Base-by-base conservation (phyloP, 2,329 filamentous ascomycete species). In the Colletotrichum destructivum region DNA sequence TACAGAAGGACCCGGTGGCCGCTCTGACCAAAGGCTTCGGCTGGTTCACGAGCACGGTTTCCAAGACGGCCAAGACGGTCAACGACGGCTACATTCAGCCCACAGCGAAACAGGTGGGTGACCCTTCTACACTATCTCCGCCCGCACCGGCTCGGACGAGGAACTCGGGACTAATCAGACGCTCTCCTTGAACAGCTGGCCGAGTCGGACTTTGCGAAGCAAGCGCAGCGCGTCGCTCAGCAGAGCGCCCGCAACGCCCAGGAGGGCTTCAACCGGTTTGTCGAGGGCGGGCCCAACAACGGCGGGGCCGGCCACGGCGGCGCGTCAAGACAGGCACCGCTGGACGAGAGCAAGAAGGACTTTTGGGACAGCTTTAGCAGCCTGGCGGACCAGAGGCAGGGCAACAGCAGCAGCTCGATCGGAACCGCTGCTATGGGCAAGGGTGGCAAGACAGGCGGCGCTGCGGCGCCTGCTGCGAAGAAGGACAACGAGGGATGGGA, bases 311-410 rank as follows among this genome's bases (percentile, higher is more conserved):
- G 66, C 8, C 66, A 75, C 71, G 74, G 76, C 74, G 49, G 61
- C 4, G 61, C 61, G 42, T 82, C 79, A 60, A 78, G 83, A 68
- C 79, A 82, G 68, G 83, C 78, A 65, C 84, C 81, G 67, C 77
- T 90, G 62, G 87, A 91, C 77, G 87, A 85, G 87, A 92, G 81
- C 88, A 93, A 92, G 82, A 92, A 92, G 79, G 92, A 93, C 75
- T 98, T 98, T 82, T 98, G 95, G 95, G 95, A 98, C 80, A 92
- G 93, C 76, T 98, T 98, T 82, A 92, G 94, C 0, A 90, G 88
- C 38, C 81, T 92, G 35, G 92, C 90, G 0, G 88, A 92, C 82
- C 85, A 89, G 77, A 82, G 83, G 70, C 82, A 84, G 74, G 79
- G 79, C 51, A 79, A 78, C 15, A 79, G 78, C 54, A 82, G 83